Conservation (phyloP, 2,329 filamentous ascomycete species). For the Talaromyces funiculosus region DNA sequence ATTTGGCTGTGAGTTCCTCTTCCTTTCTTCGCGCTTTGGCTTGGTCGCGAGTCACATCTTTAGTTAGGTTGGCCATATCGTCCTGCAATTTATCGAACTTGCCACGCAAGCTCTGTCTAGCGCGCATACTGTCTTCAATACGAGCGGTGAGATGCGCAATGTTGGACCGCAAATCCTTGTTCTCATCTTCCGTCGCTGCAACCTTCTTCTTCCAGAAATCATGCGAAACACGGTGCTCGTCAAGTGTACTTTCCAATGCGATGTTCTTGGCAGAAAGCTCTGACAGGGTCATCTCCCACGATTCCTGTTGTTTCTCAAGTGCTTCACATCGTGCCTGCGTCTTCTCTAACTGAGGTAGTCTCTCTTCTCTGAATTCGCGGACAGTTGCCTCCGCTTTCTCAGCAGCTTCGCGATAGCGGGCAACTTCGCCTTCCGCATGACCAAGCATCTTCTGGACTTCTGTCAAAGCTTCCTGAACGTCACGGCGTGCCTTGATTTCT, state of each 20-base stretch:
- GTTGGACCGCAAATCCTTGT: slow-evolving; percentile 67
- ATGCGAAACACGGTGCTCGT: slow-evolving; percentile 58
- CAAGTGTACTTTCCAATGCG: slow-evolving; percentile 55
- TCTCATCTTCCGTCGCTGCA: slow-evolving; percentile 53
- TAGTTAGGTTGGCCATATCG: slow-evolving; percentile 74
- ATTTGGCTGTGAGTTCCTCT: slow-evolving; percentile 50
- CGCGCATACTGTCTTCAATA: slow-evolving; percentile 76
- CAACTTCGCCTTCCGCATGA: slow-evolving; percentile 55
- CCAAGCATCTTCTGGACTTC: slow-evolving; percentile 67
- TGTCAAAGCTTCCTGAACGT: slow-evolving; percentile 65
- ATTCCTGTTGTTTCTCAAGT: slow-evolving; percentile 61
- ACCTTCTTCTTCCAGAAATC: slow-evolving; percentile 56
- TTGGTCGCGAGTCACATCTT: slow-evolving; percentile 77
- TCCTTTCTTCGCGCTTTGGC: slow-evolving; percentile 66
- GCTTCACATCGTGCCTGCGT: slow-evolving; percentile 62
- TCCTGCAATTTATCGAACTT: slow-evolving; percentile 83
- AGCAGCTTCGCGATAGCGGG: slow-evolving; percentile 42
- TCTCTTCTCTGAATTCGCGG: slow-evolving; percentile 61
- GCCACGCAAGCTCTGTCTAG: slow-evolving; percentile 74
- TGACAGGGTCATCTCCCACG: slow-evolving; percentile 48
- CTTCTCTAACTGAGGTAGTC: slow-evolving; percentile 59
- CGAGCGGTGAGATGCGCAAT: slow-evolving; percentile 70
- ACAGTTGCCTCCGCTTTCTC: slow-evolving; percentile 63
- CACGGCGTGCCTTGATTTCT: slow-evolving; percentile 58
- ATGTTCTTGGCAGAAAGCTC: slow-evolving; percentile 56